Percentiles rank a stretch among this genome's conserved stretches.
Evolutionary conservation across 2,329 filamentous ascomycete species (phyloP).

Genomic region (Botrytis cinerea): DNA sequence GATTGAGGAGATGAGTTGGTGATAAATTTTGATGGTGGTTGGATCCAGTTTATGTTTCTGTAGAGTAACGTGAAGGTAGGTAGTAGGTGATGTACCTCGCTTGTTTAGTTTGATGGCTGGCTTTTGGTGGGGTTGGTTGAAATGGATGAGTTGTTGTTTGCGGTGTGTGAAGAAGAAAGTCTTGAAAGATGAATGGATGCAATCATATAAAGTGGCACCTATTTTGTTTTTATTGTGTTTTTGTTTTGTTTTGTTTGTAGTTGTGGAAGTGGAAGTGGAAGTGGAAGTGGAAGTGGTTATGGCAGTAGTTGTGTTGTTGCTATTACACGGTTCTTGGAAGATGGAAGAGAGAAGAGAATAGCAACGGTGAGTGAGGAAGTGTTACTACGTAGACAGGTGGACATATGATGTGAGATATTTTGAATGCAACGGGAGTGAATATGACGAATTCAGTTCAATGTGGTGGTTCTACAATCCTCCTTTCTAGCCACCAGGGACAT

Average conservation of each 20-base stretch:
- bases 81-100: constrained; percentile 11
- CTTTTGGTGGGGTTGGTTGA: constrained; percentile 21
- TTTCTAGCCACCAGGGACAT: neutral
- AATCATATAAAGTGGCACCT: constrained; percentile 18
- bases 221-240: neutral
- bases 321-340: neutral
- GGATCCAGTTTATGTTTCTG: constrained; percentile 15
- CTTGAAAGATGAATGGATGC: constrained; percentile 2
- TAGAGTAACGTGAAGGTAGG: neutral
- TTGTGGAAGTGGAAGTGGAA: too few relatives aligned
- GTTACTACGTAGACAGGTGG: neutral
- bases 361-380: neutral
- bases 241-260: neutral
- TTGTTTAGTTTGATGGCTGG: constrained; percentile 20
- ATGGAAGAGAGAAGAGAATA: neutral
- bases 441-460: neutral
- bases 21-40: constrained; percentile 17
- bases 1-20: neutral
- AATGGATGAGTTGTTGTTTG: constrained; percentile 24
- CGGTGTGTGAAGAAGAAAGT: constrained; percentile 15
- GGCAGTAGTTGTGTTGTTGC: neutral
- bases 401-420: neutral
- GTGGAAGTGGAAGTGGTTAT: neutral
- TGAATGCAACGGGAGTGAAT: neutral
- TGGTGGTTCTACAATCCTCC: neutral